Base-by-base conservation (phyloP, 2,329 filamentous ascomycete species). In the Juglanconis sp. region DNA sequence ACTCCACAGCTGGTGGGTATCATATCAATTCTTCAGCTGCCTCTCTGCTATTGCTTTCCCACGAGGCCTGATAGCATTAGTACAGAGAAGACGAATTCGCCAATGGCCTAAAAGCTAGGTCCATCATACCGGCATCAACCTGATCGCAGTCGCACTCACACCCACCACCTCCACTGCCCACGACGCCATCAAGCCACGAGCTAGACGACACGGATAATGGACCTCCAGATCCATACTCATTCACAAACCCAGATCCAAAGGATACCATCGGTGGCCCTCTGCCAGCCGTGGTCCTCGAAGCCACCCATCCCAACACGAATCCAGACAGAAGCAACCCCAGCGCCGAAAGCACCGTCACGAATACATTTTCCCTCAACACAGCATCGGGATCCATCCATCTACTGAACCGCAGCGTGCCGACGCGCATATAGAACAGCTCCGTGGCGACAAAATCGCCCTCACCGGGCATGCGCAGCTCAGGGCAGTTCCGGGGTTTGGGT, bases 351-450 rank as follows among this genome's bases (percentile, higher is more conserved):
- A 36, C 56, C 44, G 60, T 62, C 51, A 62, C 34, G 34, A 59
- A 62, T 4, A 59, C 42, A 51, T 62, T 56, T 15, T 56, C 60
- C 17, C 60, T 46, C 56, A 62, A 15, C n/a, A 62, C 31, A 34
- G 60, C 63, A 42, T 67, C 64, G 15, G 68, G 64, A 36, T 72
- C 70, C 34, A 72, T 59, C 73, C 73, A 74, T 15, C 65, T 68
- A 1, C 69, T 64, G 10, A 74, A 65, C 8, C 66, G 61, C 56
- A 74, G 60, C 34, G 59, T 65, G 35, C 72, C 70, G 38, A 74
- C 61, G n/a, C 71, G 68, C 68, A 74, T 69, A 65, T 70, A 68
- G 57, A 72, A 73, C 32, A 74, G 57, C 63, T 74, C 72, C 42
- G 56, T 63, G 9, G 24, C 44, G 42, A 62, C 59, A 56, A 63